Evolutionary conservation across 2,329 filamentous ascomycete genomes (phyloP), one percentile per base, ranked within the genome.

Genomic region (Monosporascus cannonballus): DNA sequence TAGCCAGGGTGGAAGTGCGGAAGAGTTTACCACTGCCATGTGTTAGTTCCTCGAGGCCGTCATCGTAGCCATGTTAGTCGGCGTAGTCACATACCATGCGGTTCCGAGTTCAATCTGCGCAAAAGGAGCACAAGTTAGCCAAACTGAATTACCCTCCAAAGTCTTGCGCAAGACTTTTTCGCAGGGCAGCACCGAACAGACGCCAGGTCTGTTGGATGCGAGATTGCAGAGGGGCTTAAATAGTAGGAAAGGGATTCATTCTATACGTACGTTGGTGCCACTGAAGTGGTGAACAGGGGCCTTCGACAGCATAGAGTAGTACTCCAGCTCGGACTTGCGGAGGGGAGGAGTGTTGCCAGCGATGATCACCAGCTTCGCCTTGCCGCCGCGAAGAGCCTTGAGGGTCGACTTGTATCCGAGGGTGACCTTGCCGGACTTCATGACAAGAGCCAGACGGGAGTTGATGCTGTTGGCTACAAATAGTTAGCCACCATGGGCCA

Each of bases 361-460:
- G 53, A 96, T 95, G 78, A 96, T 91, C 75, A 97, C 90, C 65
- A 96, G 86, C 89, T 97, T 97, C 76, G 94, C 94, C 87, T 96
- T 97, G 77, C 93, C 92, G 66, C 86, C 88, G 70, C 93, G 89
- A 67, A 97, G 88, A 66, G 81, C 81, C 88, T 97, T 96, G 72
- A 94, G 71, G 83, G 74, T 93, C 60, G 85, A 89, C 79, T 93
- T 92, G 84, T 93, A 93, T 69, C 91, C 91, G 63, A 96, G 83
- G 61, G 84, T 91, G 80, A 96, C 90, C 83, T 89, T 88, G 69
- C 83, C 82, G 61, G 76, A 80, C 76, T 83, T 84, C 77, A 84
- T 81, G 59, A 83, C 60, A 55, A 74, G 68, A 54, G 72, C 72
- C 50, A 75, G 64, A 54, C 71, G 67, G 61, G 71, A 73, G 72